A percentile compares a stretch with the other conserved stretches of the same genome.
phyloP scores from a whole-genome alignment of 2,329 filamentous ascomycete genomes.

The Pestalotiopsis sp. region DNA sequence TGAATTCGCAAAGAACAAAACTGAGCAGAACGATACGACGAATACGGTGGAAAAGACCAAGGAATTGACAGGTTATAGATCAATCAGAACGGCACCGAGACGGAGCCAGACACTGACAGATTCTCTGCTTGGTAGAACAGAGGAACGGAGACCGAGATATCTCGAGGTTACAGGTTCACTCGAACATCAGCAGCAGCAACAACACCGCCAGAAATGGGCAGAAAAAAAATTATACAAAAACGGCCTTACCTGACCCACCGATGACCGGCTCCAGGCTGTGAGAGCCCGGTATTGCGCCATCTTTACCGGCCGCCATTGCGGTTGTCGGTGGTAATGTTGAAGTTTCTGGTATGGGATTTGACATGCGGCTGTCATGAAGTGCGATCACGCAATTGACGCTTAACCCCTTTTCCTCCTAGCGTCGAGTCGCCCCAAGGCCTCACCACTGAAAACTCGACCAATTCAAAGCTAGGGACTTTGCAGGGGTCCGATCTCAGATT shows the following conservation, averaged over 20 bases:
- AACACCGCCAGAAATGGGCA: slow-evolving; percentile 11
- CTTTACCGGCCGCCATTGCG: slow-evolving; percentile 15
- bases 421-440: slow-evolving; percentile 13
- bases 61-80: neutral
- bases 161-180: neutral
- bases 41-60: slow-evolving; percentile 10
- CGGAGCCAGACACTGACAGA: neutral
- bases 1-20: neutral
- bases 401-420: slow-evolving; percentile 16
- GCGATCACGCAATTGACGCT: slow-evolving; percentile 27
- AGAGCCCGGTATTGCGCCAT: slow-evolving; percentile 12
- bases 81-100: slow-evolving; percentile 15
- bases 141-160: neutral
- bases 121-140: neutral
- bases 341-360: slow-evolving; percentile 21
- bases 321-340: slow-evolving; percentile 14
- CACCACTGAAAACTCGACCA: slow-evolving; percentile 15
- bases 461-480: neutral
- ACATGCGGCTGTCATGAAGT: slow-evolving; percentile 8
- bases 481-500: neutral
- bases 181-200: slow-evolving; percentile 13
- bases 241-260: slow-evolving; percentile 22
- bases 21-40: slow-evolving; percentile 3
- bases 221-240: slow-evolving; percentile 14
- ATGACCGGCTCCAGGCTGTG: slow-evolving; percentile 8